phyloP scores from a whole-genome alignment of 805 yeast genomes.

The Candida vartiovaarae region DNA sequence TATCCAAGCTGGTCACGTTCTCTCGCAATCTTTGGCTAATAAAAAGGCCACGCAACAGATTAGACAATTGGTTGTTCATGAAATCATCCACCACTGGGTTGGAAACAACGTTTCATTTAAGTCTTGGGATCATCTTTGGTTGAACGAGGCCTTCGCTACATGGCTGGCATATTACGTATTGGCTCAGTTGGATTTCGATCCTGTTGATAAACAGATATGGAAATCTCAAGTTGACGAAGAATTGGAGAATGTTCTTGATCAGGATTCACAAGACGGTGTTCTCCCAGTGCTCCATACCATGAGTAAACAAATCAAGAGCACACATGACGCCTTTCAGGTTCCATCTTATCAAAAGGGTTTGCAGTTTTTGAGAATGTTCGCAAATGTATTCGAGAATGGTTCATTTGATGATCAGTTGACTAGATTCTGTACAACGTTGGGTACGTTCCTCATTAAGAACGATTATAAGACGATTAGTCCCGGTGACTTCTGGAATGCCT shows the following conservation, averaged over 20 bases:
- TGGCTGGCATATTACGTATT: constrained; percentile 52
- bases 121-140: constrained; percentile 64
- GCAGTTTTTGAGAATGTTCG: constrained; percentile 45
- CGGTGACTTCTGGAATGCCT: constrained; percentile 44
- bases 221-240: constrained; percentile 23
- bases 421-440: constrained; percentile 30
- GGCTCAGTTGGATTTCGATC: constrained; percentile 21
- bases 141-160: constrained; percentile 75
- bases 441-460: constrained; percentile 30
- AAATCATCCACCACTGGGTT: constrained; percentile 74
- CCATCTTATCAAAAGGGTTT: constrained; percentile 56
- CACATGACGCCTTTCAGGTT: constrained; percentile 42
- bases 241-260: constrained; percentile 28
- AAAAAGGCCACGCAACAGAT: constrained; percentile 27
- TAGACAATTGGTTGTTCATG: constrained; percentile 60
- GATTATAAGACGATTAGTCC: constrained; percentile 38
- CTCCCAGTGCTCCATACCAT: constrained; percentile 29
- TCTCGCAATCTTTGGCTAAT: constrained; percentile 28
- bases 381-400: constrained; percentile 32
- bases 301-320: constrained; percentile 29
- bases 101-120: constrained; percentile 65
- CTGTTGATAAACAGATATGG: constrained; percentile 28
- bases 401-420: constrained; percentile 23
- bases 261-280: constrained; percentile 27
- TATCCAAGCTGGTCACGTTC: constrained; percentile 44